A percentile compares a stretch with the other conserved stretches of the same genome.
phyloP scores from a whole-genome alignment of 345 rosid genomes.

The Ricinus communis region DNA sequence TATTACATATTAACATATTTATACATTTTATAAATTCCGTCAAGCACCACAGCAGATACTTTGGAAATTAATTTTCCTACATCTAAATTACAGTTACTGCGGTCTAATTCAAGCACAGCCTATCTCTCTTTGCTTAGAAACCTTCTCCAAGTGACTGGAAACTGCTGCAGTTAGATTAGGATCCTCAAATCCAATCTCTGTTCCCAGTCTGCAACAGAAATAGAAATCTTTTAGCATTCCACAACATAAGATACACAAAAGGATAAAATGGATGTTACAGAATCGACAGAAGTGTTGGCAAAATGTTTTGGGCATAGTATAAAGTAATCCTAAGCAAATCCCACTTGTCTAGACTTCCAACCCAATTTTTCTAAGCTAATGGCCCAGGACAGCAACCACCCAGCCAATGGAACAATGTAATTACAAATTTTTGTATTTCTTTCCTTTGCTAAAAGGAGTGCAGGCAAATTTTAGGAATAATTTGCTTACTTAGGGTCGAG shows the following conservation, averaged over 20 bases:
- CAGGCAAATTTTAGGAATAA: neutral
- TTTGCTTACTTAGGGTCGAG: conserved; percentile 85
- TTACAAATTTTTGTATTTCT: neutral
- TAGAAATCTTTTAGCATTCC: neutral
- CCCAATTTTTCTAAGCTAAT: no score
- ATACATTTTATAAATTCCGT: conserved; percentile 12
- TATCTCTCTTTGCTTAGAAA: conserved; percentile 54
- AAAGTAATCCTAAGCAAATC: neutral
- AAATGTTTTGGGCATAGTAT: neutral
- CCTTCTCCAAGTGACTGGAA: conserved; percentile 70
- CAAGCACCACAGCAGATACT: conserved; percentile 9
- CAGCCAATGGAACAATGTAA: neutral
- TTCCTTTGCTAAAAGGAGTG: neutral
- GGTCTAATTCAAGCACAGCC: conserved; percentile 54
- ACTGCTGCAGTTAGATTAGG: conserved; percentile 78
- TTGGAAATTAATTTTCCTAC: conserved; percentile 8
- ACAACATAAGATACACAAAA: neutral
- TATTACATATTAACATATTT: conserved; percentile 27
- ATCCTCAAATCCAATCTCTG: conserved; percentile 84
- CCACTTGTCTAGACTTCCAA: neutral
- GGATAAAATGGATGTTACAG: neutral
- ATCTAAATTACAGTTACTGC: conserved; percentile 35
- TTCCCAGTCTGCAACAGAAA: conserved; percentile 52
- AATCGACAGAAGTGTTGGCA: neutral
- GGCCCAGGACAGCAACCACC: neutral